Percentiles rank a stretch among this genome's conserved stretches.
Evolutionary conservation across 75 land plant genomes (phyloP).

Genomic region (Selaginella moellendorffii): DNA sequence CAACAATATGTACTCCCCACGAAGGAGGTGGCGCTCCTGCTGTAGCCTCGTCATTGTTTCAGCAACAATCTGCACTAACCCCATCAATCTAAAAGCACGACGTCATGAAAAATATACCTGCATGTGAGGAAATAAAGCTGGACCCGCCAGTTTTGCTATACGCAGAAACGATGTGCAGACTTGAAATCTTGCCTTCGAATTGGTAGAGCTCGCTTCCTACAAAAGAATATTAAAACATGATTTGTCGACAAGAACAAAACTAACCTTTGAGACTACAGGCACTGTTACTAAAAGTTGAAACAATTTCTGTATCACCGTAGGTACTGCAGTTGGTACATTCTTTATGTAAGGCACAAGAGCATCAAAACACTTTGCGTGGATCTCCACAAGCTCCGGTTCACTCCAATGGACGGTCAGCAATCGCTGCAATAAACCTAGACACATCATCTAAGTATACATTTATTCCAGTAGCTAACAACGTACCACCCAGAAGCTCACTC

Average conservation of each 20-base stretch:
- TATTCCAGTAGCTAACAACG: conserved; percentile 12
- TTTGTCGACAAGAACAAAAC: too few species aligned
- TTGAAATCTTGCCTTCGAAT: conserved; percentile 62
- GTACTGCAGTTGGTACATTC: conserved; percentile 45
- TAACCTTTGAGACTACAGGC: conserved; percentile 52
- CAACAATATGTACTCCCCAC: conserved; percentile 70
- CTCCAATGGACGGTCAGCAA: conserved; percentile 65
- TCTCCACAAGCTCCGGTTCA: conserved; percentile 54
- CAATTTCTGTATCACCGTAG: conserved; percentile 57
- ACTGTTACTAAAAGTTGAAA: conserved; percentile 67
- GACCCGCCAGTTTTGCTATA: conserved; percentile 71
- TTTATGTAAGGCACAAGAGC: conserved; percentile 78
- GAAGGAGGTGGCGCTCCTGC: conserved; percentile 48
- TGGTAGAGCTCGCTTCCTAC: background rate
- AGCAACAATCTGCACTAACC: conserved; percentile 55
- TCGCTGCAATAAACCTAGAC: conserved; percentile 45
- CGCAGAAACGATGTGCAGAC: conserved; percentile 88
- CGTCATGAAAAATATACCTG: conserved; percentile 30
- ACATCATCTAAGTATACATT: conserved; percentile 2
- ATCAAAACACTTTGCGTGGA: conserved; percentile 56
- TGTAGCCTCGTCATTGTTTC: conserved; percentile 61
- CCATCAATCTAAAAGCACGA: background rate
- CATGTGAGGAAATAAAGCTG: conserved; percentile 66
- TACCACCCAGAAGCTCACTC: background rate
- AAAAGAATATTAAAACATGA: too few species aligned